phyloP scores from a whole-genome alignment of 2,329 filamentous ascomycete species.

The Magnaporthiopsis poae region DNA sequence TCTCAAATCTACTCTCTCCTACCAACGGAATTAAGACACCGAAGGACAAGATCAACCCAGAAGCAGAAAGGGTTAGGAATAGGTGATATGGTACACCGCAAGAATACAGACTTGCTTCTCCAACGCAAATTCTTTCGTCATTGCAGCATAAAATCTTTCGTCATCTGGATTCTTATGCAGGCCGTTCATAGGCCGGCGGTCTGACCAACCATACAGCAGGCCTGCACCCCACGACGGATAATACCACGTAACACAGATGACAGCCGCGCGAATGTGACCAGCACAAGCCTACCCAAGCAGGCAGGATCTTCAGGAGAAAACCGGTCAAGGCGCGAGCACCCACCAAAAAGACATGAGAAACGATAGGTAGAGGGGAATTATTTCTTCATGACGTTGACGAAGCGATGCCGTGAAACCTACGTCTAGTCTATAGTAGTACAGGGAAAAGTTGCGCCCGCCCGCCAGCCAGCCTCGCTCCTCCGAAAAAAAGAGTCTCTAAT shows the following conservation, averaged over 20 bases:
- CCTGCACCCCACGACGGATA: neutral
- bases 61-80: too few species aligned
- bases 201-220: neutral
- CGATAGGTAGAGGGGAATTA: constrained; percentile 1
- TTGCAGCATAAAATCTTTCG: neutral
- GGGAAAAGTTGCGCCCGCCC: constrained; percentile 3
- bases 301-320: neutral
- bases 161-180: neutral
- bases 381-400: constrained; percentile 5
- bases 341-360: neutral
- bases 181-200: neutral
- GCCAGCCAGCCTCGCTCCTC: neutral
- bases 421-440: constrained; percentile 8
- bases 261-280: neutral
- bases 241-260: neutral
- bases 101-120: too few species aligned
- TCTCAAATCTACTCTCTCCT: too few species aligned
- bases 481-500: constrained; percentile 1
- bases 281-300: neutral
- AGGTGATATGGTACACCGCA: too few species aligned
- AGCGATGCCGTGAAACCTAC: constrained; percentile 7
- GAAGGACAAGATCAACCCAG: too few species aligned
- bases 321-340: neutral
- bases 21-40: too few species aligned
- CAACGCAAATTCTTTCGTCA: neutral